Base-by-base conservation (phyloP, 2,329 filamentous ascomycete species). In the Cadophora sp. region DNA sequence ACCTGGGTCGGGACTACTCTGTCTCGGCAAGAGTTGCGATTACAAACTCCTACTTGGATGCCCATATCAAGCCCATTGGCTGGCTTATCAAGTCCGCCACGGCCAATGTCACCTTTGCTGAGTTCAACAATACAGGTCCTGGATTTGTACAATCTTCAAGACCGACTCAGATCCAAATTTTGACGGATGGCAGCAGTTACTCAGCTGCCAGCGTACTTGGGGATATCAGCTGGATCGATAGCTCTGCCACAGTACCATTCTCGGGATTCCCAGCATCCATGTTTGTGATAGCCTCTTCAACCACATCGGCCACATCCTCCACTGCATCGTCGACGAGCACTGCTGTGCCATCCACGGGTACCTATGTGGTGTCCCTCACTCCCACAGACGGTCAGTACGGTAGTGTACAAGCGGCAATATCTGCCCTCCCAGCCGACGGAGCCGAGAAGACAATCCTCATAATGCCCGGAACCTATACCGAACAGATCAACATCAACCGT, bases 1-100 rank as follows among this genome's bases (percentile, higher is more conserved):
- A 82, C 66, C 81, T 87, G 24, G 85, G 85, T 5, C 80, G 84
- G 2, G 84, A 84, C 11, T 86, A 84, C 82, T 76, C 80, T 29
- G 79, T 80, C 59, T 85, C 81, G 63, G 80, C 84, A 9, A 77
- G 81, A 19, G 83, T 86, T 37, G 80, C 82, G 7, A 81, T 86
- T 75, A 84, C 85, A 75, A 79, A 80, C 48, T 83, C 81, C 1
- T 73, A 75, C 19, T 75, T 87, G 71, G 79, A 77, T n/a, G 77
- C 79, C 24, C 82, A 86, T 22, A 81, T 88, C 68, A 85, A 85
- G 65, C 68, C 78, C 2, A 78, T 78, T 8, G 85, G 85, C 0
- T 87, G 86, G 84, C 71, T 73, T 51, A 50, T 79, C 7, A 66
- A 62, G 27, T 62, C 64, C 4, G 51, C 76, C 16, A 67, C 76